phyloP scores from a whole-genome alignment of 2,329 filamentous ascomycete genomes.

The Monosporascus cannonballus region DNA sequence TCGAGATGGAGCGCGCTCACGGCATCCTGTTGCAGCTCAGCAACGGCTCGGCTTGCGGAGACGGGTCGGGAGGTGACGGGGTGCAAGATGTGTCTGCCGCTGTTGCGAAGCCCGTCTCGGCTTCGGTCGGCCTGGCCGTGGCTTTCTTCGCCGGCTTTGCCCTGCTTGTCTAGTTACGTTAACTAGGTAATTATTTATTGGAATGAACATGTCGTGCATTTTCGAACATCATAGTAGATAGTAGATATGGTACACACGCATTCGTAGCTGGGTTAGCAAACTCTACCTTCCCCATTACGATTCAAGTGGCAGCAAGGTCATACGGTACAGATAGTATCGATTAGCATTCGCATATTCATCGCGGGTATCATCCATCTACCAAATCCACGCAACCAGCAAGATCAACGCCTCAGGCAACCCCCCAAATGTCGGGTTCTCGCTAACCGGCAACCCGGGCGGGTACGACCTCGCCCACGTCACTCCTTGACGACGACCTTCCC shows the following conservation, averaged over 20 bases:
- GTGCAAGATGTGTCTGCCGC: not conserved
- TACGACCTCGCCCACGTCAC: not conserved
- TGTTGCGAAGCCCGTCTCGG: not conserved
- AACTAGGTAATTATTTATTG: too few species aligned
- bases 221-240: too few species aligned
- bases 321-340: too few species aligned
- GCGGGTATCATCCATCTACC: not conserved
- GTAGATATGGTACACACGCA: too few species aligned
- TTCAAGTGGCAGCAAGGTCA: too few species aligned
- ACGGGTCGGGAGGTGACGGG: not conserved
- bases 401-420: not conserved
- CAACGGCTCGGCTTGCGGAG: not conserved
- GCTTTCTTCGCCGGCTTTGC: not conserved
- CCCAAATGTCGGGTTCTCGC: not conserved
- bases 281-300: too few species aligned
- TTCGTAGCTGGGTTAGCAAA: too few species aligned
- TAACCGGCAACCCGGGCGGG: not conserved
- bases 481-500: not conserved
- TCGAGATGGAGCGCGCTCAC: constrained; percentile 23
- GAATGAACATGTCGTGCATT: too few species aligned
- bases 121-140: not conserved
- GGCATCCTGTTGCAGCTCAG: constrained; percentile 25
- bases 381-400: not conserved
- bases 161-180: not conserved
- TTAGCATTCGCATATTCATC: not conserved